These are phyloP conservation scores for Ilyonectria destructans DNA, from an alignment of 2,329 filamentous ascomycete genomes.

Conservation along the genomic window DNA sequence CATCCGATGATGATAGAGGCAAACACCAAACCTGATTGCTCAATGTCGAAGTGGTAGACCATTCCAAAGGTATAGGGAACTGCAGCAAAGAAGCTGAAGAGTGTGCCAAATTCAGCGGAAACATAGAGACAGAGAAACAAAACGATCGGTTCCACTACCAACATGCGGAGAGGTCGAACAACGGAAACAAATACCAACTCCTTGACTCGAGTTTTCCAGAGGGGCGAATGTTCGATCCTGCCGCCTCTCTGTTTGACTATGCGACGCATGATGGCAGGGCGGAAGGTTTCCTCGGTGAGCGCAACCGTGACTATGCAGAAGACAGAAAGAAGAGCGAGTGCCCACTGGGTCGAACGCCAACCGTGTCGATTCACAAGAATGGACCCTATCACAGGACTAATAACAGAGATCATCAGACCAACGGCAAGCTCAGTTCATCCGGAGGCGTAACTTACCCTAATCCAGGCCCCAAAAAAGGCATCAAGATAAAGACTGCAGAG, in stretches of 20 bases:
- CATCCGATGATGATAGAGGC: slow-evolving; percentile 64
- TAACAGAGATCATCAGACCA: slow-evolving; percentile 27
- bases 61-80: slow-evolving; percentile 65
- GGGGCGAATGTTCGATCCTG: slow-evolving; percentile 42
- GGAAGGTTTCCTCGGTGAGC: slow-evolving; percentile 71
- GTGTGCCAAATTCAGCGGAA: slow-evolving; percentile 66
- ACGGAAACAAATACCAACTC: slow-evolving; percentile 61
- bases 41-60: slow-evolving; percentile 62
- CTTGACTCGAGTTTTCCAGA: slow-evolving; percentile 46
- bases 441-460: slow-evolving; percentile 59
- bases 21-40: slow-evolving; percentile 63
- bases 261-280: slow-evolving; percentile 63
- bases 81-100: slow-evolving; percentile 69
- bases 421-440: accelerated
- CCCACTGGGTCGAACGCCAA: slow-evolving; percentile 71
- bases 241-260: slow-evolving; percentile 56
- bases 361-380: slow-evolving; percentile 62
- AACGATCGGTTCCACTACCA: slow-evolving; percentile 76
- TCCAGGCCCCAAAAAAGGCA: slow-evolving; percentile 68
- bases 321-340: slow-evolving; percentile 63
- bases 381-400: slow-evolving; percentile 64
- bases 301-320: slow-evolving; percentile 56
- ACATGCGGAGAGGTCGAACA: slow-evolving; percentile 70
- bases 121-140: slow-evolving; percentile 68
- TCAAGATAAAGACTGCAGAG: slow-evolving; percentile 64